Percentiles rank a stretch among this genome's conserved stretches.
Evolutionary conservation across 1,139 yeast genomes (phyloP).

Genomic region (Hemisphaericaspora xylofermentans): DNA sequence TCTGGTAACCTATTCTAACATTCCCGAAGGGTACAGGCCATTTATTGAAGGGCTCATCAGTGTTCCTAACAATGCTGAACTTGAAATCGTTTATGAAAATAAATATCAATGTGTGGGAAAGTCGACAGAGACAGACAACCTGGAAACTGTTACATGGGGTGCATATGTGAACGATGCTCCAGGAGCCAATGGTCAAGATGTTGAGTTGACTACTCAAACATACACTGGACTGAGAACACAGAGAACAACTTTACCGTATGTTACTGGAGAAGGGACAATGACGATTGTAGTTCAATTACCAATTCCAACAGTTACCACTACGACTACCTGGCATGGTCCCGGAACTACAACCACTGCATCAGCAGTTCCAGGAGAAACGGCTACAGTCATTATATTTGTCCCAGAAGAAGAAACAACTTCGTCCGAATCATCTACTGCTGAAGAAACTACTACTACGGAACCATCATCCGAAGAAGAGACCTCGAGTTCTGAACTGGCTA

Average conservation of each 20-base stretch:
- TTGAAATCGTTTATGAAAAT: constrained; percentile 7
- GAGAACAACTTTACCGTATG: constrained; percentile 21
- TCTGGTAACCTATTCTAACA: constrained; percentile 17
- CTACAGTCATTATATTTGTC: constrained; percentile 2
- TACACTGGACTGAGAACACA: constrained; percentile 23
- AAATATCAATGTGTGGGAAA: constrained; percentile 15
- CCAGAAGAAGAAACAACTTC: no score
- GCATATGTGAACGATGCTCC: constrained; percentile 13
- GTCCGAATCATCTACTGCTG: no score
- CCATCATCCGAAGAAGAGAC: no score
- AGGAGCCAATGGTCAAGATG: constrained; percentile 22
- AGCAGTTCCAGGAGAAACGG: constrained; percentile 13
- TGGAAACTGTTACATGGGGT: constrained; percentile 11
- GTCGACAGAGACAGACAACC: background rate
- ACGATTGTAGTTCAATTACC: constrained; percentile 20
- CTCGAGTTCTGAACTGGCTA: no score
- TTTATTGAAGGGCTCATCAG: constrained; percentile 21
- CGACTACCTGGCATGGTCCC: constrained; percentile 18
- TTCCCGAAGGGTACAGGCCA: constrained; percentile 35
- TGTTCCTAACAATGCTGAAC: constrained; percentile 3
- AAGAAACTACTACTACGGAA: no score
- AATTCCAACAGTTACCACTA: constrained; percentile 19
- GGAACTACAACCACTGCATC: constrained; percentile 12
- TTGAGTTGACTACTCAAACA: constrained; percentile 23
- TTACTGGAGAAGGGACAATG: constrained; percentile 13